Percentiles rank a stretch among this genome's conserved stretches.
phyloP scores from a whole-genome alignment of 306 rosid genomes.

The Prunus persica region DNA sequence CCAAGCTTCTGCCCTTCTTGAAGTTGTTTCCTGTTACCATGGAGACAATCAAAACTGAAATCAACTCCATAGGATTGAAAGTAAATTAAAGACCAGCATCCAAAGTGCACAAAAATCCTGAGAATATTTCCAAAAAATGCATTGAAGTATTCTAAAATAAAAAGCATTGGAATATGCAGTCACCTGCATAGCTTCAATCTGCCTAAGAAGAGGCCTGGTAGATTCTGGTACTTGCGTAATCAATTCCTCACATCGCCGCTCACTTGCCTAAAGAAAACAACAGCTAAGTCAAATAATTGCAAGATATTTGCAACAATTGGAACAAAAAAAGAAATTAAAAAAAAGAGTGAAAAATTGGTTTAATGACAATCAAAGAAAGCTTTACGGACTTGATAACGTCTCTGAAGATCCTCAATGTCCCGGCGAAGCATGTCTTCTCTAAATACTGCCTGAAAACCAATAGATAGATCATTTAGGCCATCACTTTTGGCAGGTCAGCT shows the following conservation, averaged over 20 bases:
- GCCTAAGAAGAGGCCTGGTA: conserved; percentile 96
- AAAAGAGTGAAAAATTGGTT: conserved; percentile 14
- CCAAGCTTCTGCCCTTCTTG: conserved; percentile 96
- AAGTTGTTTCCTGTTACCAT: conserved; percentile 79
- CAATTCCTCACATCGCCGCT: conserved; percentile 95
- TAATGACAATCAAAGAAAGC: conserved; percentile 9
- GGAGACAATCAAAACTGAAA: conserved; percentile 31
- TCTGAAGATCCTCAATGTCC: conserved; percentile 94
- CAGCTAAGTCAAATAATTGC: conserved; percentile 26
- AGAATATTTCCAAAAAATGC: conserved; percentile 7
- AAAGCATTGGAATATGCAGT: conserved; percentile 17
- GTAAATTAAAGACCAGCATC: conserved; percentile 17
- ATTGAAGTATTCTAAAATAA: conserved; percentile 7
- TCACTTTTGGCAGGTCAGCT: conserved; percentile 11
- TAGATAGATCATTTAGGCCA: conserved; percentile 8
- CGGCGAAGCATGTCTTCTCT: conserved; percentile 90
- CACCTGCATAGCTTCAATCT: conserved; percentile 99
- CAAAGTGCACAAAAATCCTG: conserved; percentile 4
- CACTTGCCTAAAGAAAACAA: conserved; percentile 75
- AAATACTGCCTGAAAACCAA: conserved; percentile 67
- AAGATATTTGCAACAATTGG: conserved; percentile 12
- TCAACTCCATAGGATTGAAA: conserved; percentile 25
- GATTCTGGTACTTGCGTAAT: conserved; percentile 98
- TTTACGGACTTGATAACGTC: conserved; percentile 81
- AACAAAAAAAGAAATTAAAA: background rate